A percentile compares a stretch with the other conserved stretches of the same genome.
Evolutionary conservation across 225 moss, liverwort and hornwort species (phyloP).

Genomic region (Asterella californica): DNA sequence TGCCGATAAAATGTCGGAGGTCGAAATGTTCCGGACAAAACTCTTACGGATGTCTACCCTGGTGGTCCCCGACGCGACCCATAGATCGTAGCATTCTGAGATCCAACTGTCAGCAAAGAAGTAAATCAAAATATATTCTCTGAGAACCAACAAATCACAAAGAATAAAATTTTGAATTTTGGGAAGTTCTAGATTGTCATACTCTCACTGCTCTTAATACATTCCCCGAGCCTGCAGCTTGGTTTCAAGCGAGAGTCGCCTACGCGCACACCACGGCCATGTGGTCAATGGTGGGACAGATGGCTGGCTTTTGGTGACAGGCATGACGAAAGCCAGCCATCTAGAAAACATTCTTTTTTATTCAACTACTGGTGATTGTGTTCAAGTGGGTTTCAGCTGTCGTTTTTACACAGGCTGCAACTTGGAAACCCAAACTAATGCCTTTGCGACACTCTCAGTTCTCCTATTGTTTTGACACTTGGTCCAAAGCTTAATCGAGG

Average conservation of each 20-base stretch:
- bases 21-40: conserved; percentile 76
- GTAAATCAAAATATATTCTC: no score
- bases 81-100: no score
- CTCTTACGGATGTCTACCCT: conserved; percentile 89
- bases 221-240: conserved; percentile 94
- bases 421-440: conserved; percentile 94
- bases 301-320: conserved; percentile 93
- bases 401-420: conserved; percentile 96
- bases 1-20: conserved; percentile 45
- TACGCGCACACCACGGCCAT: conserved; percentile 98
- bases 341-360: conserved; percentile 94
- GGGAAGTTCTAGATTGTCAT: no score
- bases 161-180: no score
- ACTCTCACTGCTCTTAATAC: conserved; percentile 93
- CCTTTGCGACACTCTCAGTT: conserved; percentile 96
- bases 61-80: no score
- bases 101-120: no score
- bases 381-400: conserved; percentile 99
- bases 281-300: conserved; percentile 99
- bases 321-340: no score
- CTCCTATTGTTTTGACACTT: not conserved
- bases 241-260: conserved; percentile 96
- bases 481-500: no score
- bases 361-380: conserved; percentile 93
- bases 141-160: no score